Base-by-base conservation (phyloP, 2,329 filamentous ascomycete species). In the Trichophyton mentagrophytes region DNA sequence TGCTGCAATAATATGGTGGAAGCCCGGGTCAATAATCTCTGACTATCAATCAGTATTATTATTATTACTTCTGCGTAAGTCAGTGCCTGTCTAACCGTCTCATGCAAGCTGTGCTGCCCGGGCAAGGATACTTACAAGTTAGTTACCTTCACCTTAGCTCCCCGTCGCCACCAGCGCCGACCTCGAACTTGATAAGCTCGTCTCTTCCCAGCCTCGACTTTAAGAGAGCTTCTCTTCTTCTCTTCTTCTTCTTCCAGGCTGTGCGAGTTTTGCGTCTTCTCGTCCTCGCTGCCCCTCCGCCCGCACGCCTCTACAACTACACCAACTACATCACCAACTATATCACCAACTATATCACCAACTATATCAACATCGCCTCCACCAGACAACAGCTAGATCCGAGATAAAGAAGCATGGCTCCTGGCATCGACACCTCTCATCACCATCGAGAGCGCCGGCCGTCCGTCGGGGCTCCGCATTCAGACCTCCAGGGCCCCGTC, bases 401-500 rank as follows among this genome's bases (percentile, higher is more conserved):
- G 22, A 22, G 22, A 22, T 22, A 22, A 17, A 22, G 8, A 6
- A 27, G 2, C 0, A 49, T 49, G 46, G 46, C 46, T 57, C 30
- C 53, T 25, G 46, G 46, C 46, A 27, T 49, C 22, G 46, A 57
- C 6, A 20, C 56, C 20, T 13, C 49, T 11, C 49, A 17, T 11
- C 63, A 74, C n/a, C 76, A 77, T 46, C 82, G 89, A 66, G 85
- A 96, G 80, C 86, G 91, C 67, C 88, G 84, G 66, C 90, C 88
- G 62, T 95, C 90, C 20, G 86, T 82, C 61, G 85, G 87, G 66
- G 89, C 89, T 67, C 91, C 91, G 55, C 86, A 96, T 67, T 84
- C 88, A 65, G 90, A 96, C 71, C 86, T 97, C 64, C 82, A 89
- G 73, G 91, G 90, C 65, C 86, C 89, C 17, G 84, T 96, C 61